phyloP scores from a whole-genome alignment of 2,329 filamentous ascomycete genomes.

The Trichoderma sp. region DNA sequence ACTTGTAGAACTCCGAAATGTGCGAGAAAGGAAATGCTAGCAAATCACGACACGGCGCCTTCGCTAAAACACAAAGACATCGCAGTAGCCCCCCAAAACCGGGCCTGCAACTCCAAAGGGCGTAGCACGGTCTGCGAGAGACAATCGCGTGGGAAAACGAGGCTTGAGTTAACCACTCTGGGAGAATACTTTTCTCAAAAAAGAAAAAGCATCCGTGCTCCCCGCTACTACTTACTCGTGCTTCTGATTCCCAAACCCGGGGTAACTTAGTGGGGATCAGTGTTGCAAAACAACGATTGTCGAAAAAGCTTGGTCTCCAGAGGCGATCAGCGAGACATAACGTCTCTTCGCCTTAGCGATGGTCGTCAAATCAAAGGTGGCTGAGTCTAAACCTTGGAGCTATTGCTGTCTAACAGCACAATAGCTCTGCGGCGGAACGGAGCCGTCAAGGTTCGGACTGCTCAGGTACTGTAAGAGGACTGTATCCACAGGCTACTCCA shows the following conservation, averaged over 20 bases:
- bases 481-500: constrained; percentile 51
- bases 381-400: neutral
- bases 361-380: neutral
- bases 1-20: neutral
- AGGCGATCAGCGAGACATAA: neutral
- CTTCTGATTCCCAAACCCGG: neutral
- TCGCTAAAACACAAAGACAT: neutral
- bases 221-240: neutral
- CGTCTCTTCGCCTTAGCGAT: neutral
- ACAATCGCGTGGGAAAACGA: neutral
- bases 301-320: neutral
- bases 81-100: neutral
- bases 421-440: constrained; percentile 5
- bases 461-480: neutral
- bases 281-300: neutral
- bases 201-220: neutral
- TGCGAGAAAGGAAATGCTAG: neutral
- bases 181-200: neutral
- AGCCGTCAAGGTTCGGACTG: neutral
- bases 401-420: neutral
- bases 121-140: neutral
- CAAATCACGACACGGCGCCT: neutral
- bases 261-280: neutral
- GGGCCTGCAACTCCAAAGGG: neutral
- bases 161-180: neutral